Percentiles rank a stretch among this genome's conserved stretches.
These are phyloP conservation scores for Aspergillus nidulans DNA, from an alignment of 495 filamentous ascomycete genomes.

Conservation along the genomic window DNA sequence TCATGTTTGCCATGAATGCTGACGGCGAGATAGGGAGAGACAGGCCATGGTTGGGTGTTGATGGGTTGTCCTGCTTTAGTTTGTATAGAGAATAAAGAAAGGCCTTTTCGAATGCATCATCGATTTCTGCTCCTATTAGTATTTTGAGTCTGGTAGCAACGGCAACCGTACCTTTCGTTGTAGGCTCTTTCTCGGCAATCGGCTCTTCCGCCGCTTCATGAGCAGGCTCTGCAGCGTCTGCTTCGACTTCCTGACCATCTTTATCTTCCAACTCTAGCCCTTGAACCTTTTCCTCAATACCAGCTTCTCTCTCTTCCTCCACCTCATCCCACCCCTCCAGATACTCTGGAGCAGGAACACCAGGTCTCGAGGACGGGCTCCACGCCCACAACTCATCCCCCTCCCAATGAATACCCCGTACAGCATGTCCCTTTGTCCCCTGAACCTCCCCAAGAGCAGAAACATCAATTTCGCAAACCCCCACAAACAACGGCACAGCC, in stretches of 20 bases:
- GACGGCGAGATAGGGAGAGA: slow-evolving; percentile 62
- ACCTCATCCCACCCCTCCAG: slow-evolving; percentile 42
- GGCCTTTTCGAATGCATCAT: slow-evolving; percentile 63
- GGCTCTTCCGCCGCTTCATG: slow-evolving; percentile 17
- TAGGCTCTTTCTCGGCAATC: slow-evolving; percentile 45
- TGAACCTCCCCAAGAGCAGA: slow-evolving; percentile 52
- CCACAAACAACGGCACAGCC: slow-evolving; percentile 61
- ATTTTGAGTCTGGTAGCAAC: not conserved
- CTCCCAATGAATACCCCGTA: slow-evolving; percentile 65
- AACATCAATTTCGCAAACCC: slow-evolving; percentile 65
- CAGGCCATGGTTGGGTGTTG: slow-evolving; percentile 47
- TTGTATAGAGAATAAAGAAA: slow-evolving; percentile 61
- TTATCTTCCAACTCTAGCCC: slow-evolving; percentile 39
- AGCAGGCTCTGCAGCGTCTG: slow-evolving; percentile 24
- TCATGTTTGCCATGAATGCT: slow-evolving; percentile 58
- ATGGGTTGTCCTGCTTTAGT: slow-evolving; percentile 48
- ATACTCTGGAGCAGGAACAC: slow-evolving; percentile 46
- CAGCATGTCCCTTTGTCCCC: slow-evolving; percentile 64
- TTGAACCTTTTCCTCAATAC: slow-evolving; percentile 35
- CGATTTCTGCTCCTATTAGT: slow-evolving; percentile 53
- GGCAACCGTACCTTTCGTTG: slow-evolving; percentile 46
- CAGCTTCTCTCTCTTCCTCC: slow-evolving; percentile 23
- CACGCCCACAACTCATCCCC: slow-evolving; percentile 71
- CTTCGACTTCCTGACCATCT: slow-evolving; percentile 23
- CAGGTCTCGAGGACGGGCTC: slow-evolving; percentile 53